Evolutionary conservation across 23 red algal genomes (phyloP).

Genomic region (Agarophyton chilense): DNA sequence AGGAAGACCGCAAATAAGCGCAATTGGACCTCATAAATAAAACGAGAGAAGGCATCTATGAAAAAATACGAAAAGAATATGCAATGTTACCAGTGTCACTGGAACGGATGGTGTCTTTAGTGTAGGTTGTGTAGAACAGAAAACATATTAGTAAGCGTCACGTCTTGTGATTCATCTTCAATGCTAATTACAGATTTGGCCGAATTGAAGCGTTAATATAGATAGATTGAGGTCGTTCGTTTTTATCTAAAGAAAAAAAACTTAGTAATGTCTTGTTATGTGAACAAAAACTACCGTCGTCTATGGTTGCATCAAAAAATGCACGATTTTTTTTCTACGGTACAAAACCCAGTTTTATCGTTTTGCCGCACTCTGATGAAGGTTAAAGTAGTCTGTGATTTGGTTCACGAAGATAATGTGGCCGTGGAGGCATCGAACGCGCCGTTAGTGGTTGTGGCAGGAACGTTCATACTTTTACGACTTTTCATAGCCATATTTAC

Average conservation of each 20-base stretch:
- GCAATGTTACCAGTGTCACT: not conserved
- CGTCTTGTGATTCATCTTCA: not conserved
- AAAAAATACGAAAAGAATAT: not conserved
- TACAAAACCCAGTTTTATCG: slow-evolving; percentile 8
- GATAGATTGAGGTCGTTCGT: slow-evolving; percentile 2
- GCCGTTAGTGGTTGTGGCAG: not conserved
- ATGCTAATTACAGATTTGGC: not conserved
- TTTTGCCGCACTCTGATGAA: not conserved
- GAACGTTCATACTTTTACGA: slow-evolving; percentile 32
- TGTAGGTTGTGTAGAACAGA: not conserved
- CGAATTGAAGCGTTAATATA: not conserved
- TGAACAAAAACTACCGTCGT: not conserved
- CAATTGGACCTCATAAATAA: not conserved
- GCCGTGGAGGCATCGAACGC: not conserved
- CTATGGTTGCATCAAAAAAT: not conserved
- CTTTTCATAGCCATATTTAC: not conserved
- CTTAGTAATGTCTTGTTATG: not conserved
- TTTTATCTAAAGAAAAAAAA: not conserved
- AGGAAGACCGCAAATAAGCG: not conserved
- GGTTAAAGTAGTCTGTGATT: not conserved
- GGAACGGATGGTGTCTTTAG: not conserved
- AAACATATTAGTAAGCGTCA: not conserved
- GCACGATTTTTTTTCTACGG: not conserved
- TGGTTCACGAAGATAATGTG: slow-evolving; percentile 49
- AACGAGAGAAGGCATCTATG: not conserved